Base-by-base conservation (phyloP, 2,329 filamentous ascomycete species). In the Alternaria gaisen region DNA sequence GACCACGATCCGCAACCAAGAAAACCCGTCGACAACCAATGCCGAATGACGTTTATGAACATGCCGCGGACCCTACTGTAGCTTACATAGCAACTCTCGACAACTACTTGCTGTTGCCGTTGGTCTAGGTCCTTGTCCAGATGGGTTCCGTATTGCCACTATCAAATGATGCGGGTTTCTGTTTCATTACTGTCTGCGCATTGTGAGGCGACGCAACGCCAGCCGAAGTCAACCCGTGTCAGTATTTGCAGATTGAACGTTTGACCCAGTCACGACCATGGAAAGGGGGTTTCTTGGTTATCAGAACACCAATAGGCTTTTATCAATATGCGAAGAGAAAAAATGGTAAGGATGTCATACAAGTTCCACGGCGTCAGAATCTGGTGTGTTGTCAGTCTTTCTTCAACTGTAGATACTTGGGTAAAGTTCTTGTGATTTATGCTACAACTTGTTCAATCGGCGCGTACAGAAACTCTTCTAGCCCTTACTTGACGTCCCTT, bases 111-210 rank as follows among this genome's bases (percentile, higher is more conserved):
- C 30, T 12, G 30, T 12, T 32, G 32, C 32, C 32, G 14, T 36
- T 36, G 32, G 18, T 8, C 16, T 36, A 24, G 30, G 30, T 40
- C n/a, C 44, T 48, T 34, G 44, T 10, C 44, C 44, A 34, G 44
- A 10, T 32, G 30, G 20, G 28, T 34, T 14, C 28, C 20, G 14
- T 28, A 20, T 18, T 36, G 34, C 22, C 46, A 18, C 22, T 9
- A 7, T 18, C 30, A 36, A 18, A 8, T 20, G 22, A 50, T 20
- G 32, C 32, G 20, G 18, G 3, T 5, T 22, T 22, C 32, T 16
- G 46, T 50, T 50, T 50, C 46, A 50, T 50, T 20, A 24, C 34
- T 32, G 32, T 50, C 34, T 50, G 32, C 34, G 46, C 40, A 24
- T 38, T 14, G 34, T 24, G 46, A 50, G 34, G 32, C 46, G 20